Conservation (phyloP, 148 eudicot species). For the Fagopyrum esculentum region DNA sequence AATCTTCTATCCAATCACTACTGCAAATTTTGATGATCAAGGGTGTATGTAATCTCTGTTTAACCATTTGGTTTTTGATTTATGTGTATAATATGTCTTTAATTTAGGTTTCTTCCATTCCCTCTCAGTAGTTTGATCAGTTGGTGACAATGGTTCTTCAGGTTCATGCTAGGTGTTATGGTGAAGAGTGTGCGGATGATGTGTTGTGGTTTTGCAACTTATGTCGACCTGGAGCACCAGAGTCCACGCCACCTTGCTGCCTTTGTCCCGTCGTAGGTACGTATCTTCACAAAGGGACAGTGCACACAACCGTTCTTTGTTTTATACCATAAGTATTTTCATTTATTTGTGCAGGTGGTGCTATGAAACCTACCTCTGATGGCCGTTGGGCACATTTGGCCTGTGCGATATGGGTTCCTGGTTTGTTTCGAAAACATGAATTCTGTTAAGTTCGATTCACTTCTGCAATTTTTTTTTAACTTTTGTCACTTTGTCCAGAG, state of each 20-base stretch:
- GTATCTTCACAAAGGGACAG: constrained; percentile 12
- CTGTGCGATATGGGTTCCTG: constrained; percentile 99
- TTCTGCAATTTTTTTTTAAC: constrained; percentile 17
- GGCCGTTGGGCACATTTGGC: constrained; percentile 99
- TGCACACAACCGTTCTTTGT: not conserved
- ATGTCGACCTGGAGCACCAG: constrained; percentile 89
- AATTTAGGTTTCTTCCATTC: not conserved
- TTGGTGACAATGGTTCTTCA: constrained; percentile 21
- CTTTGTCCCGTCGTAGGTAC: constrained; percentile 91
- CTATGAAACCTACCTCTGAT: constrained; percentile 96
- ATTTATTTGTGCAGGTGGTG: constrained; percentile 59
- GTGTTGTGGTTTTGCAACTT: constrained; percentile 88
- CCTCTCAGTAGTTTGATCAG: not conserved
- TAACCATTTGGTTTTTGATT: not conserved
- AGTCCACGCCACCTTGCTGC: constrained; percentile 68
- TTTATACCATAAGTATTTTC: not conserved
- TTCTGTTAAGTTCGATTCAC: constrained; percentile 4
- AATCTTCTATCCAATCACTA: not conserved
- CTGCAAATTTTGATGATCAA: not conserved
- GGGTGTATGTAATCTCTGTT: not conserved
- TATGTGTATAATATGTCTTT: not conserved
- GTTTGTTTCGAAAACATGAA: constrained; percentile 29
- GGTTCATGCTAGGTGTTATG: constrained; percentile 99
- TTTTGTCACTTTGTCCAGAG: constrained; percentile 42
- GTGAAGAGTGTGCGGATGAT: constrained; percentile 83